phyloP scores from a whole-genome alignment of 1,284 basidiomycete species.

The Sphaerobolus stellatus region DNA sequence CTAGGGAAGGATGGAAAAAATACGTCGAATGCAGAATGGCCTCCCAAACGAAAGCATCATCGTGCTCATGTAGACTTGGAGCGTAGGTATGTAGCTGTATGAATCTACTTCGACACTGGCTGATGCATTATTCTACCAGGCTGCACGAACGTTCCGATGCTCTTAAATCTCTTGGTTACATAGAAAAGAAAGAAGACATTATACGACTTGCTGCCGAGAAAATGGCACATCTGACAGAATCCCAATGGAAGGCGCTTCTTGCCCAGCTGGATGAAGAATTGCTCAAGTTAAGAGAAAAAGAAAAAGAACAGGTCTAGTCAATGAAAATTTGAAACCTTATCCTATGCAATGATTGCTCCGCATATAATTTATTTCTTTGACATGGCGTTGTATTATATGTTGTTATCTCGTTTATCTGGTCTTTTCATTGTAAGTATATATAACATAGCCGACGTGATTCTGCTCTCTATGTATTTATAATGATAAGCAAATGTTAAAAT shows the following conservation, averaged over 20 bases:
- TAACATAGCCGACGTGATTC: too few relatives aligned
- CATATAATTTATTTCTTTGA: too few relatives aligned
- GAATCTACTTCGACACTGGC: background rate
- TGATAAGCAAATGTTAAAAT: too few relatives aligned
- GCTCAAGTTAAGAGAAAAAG: background rate
- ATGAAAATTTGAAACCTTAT: too few relatives aligned
- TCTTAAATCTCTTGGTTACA: slow-evolving; percentile 57
- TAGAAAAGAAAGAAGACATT: slow-evolving; percentile 49
- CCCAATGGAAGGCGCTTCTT: slow-evolving; percentile 6
- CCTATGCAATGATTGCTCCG: too few relatives aligned
- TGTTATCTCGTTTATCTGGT: too few relatives aligned
- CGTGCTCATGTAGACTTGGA: too few relatives aligned
- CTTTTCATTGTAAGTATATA: too few relatives aligned
- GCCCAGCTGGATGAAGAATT: slow-evolving; percentile 8
- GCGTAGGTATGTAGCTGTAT: slow-evolving; percentile 47
- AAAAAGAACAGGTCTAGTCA: too few relatives aligned
- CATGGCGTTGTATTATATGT: too few relatives aligned
- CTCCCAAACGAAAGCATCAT: slow-evolving; percentile 54
- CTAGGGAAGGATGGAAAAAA: slow-evolving; percentile 19
- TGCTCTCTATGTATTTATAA: too few relatives aligned
- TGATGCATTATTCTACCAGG: slow-evolving; percentile 22
- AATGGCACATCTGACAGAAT: too few relatives aligned
- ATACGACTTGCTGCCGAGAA: slow-evolving; percentile 59
- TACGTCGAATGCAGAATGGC: slow-evolving; percentile 53
- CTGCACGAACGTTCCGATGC: slow-evolving; percentile 54